Evolutionary conservation across 2,329 filamentous ascomycete species (phyloP).

Genomic region (Xylaria sp.): DNA sequence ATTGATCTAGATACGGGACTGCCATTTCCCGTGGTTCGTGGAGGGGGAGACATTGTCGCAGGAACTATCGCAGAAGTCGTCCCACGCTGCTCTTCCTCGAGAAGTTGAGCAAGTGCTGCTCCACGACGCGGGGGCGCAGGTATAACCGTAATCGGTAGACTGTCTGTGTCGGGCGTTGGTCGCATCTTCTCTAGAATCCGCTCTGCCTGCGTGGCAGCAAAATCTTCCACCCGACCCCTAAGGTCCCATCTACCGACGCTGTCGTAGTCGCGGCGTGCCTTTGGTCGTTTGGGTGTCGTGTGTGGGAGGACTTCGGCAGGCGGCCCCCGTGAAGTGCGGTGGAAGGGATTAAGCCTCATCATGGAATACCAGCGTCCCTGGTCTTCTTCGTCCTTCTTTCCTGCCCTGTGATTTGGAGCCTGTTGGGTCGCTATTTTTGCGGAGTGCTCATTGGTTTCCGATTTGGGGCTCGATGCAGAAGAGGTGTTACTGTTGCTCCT

Average conservation of each 20-base stretch:
- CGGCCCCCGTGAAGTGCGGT: constrained; percentile 27
- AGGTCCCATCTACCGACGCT: constrained; percentile 55
- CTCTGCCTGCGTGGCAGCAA: constrained; percentile 63
- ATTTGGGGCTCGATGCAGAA: constrained; percentile 16
- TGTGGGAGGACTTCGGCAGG: constrained; percentile 39
- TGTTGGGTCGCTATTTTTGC: constrained; percentile 11
- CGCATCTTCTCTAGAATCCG: constrained; percentile 59
- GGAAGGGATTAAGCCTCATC: constrained; percentile 29
- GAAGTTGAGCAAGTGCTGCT: constrained; percentile 56
- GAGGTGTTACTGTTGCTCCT: constrained; percentile 41
- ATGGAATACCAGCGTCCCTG: constrained; percentile 23
- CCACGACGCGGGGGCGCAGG: constrained; percentile 63
- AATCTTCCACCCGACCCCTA: constrained; percentile 60
- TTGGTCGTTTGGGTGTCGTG: constrained; percentile 31
- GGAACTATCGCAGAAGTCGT: constrained; percentile 8
- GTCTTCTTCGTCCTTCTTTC: constrained; percentile 11
- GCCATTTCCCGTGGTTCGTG: constrained; percentile 12
- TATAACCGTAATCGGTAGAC: constrained; percentile 62
- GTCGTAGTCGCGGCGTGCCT: constrained; percentile 31
- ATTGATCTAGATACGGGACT: constrained; percentile 12
- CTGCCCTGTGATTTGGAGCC: constrained; percentile 2
- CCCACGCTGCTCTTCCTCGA: constrained; percentile 54
- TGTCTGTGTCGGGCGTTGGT: constrained; percentile 56
- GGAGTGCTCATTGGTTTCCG: constrained; percentile 20
- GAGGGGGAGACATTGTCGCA: constrained; percentile 8